Conservation (phyloP, 192 early-diverging fungal genomes). For the Diversispora eburnea region DNA sequence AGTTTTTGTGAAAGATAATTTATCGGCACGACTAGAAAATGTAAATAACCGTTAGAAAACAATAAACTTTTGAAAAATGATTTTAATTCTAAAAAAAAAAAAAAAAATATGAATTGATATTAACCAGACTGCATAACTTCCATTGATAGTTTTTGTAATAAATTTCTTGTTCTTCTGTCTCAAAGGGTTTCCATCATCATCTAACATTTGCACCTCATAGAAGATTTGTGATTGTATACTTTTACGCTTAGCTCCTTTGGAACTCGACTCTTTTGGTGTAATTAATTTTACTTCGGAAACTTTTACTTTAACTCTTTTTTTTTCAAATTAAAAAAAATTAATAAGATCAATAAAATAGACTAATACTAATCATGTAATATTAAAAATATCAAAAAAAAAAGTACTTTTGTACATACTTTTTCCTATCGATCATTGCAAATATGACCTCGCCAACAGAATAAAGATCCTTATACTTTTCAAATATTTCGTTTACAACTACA, state of each 20-base stretch:
- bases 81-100: not conserved
- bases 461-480: not conserved
- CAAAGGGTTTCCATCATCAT: slow-evolving; percentile 40
- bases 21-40: slow-evolving; percentile 46
- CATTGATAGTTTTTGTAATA: slow-evolving; percentile 34
- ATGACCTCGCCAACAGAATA: not conserved
- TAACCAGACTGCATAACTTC: slow-evolving; percentile 37
- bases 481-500: slow-evolving; percentile 24
- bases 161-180: slow-evolving; percentile 13
- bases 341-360: not conserved
- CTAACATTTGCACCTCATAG: slow-evolving; percentile 49
- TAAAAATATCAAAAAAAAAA: not conserved
- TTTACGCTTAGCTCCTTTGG: not conserved
- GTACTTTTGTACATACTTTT: not conserved
- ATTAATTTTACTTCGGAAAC: not conserved
- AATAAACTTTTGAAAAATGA: not conserved
- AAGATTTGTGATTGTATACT: too few relatives aligned
- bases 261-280: not conserved
- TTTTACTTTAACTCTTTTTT: not conserved
- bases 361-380: not conserved
- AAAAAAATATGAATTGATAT: not conserved
- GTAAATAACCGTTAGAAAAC: slow-evolving; percentile 38
- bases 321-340: not conserved
- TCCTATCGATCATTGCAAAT: not conserved
- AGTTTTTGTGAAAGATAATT: slow-evolving; percentile 65